A percentile compares a stretch with the other conserved stretches of the same genome.
Evolutionary conservation across 768 basidiomycete genomes (phyloP).

Genomic region (Neoboletus brunneissimus): DNA sequence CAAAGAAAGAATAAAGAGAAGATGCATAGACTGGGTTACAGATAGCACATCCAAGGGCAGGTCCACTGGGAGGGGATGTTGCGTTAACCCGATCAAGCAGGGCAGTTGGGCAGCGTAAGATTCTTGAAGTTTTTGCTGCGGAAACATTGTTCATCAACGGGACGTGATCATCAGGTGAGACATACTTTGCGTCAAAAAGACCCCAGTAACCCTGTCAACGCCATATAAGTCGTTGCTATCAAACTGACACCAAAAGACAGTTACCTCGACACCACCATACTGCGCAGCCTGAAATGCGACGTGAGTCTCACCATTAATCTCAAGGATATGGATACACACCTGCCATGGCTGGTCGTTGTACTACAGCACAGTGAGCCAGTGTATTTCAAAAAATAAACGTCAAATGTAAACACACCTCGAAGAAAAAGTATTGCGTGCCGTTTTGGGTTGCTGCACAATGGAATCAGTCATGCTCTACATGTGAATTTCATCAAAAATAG

Average conservation of each 20-base stretch:
- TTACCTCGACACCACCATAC: constrained; percentile 79
- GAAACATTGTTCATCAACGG: constrained; percentile 15
- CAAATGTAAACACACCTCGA: constrained; percentile 49
- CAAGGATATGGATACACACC: constrained; percentile 34
- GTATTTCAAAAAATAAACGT: constrained; percentile 3
- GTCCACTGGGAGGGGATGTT: background rate
- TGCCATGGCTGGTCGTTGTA: constrained; percentile 84
- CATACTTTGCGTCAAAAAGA: constrained; percentile 57
- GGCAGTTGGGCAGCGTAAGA: constrained; percentile 64
- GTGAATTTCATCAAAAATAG: background rate
- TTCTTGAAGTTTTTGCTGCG: constrained; percentile 67
- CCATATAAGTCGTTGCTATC: constrained; percentile 5
- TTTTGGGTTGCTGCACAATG: constrained; percentile 60
- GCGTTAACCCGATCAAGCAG: background rate
- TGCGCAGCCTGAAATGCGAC: constrained; percentile 40
- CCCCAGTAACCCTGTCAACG: constrained; percentile 55
- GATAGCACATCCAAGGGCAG: background rate
- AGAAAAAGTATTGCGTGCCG: constrained; percentile 84
- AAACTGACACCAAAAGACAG: background rate
- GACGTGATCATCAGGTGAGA: background rate
- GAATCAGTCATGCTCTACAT: constrained; percentile 6
- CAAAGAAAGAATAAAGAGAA: constrained; percentile 5
- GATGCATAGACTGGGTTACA: constrained; percentile 6
- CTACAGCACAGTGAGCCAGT: constrained; percentile 30
- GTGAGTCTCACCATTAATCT: constrained; percentile 5